Evolutionary conservation across 495 filamentous ascomycete genomes (phyloP), one percentile per base, ranked within the genome.

Genomic region (Lasiosphaeria miniovina): DNA sequence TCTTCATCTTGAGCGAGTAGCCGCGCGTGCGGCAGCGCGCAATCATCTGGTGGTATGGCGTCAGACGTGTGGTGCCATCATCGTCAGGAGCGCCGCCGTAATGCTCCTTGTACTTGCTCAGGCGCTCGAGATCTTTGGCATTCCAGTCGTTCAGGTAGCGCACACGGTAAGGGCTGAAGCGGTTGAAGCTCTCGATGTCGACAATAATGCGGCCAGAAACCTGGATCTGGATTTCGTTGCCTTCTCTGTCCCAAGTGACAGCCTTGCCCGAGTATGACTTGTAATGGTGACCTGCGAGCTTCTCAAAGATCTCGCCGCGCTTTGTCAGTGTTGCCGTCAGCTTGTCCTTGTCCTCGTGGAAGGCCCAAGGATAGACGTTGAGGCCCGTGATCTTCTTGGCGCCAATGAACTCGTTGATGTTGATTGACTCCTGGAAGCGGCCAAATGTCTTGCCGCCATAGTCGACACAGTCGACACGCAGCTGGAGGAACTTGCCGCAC

Each of bases 371-470:
- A 60, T 78, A 88, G 0, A 75, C 75, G 6, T 78, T 66, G 14
- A 90, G 77, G 1, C 75, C 70, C 1, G 68, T 80, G 65, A 90
- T 86, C 31, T 78, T 71, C 17, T 64, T 73, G 34, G 84, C 86
- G 15, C 87, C 88, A 24, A 72, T 66, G 63, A 84, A 90, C 17
- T 64, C 56, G 32, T 63, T 63, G 34, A 90, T 80, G 17, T 61
- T 59, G 52, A 83, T 76, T 4, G 62, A 61, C 17, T 76, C 61
- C 48, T 70, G 68, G 38, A 65, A 65, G 7, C 74, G 75, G 8
- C 87, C 85, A 57, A 88, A 88, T 0, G 70, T 71, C 7, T 77
- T 75, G 11, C 88, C 88, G 55, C 87, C 78, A 54, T 77, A 87
- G 54, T 88, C 84, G 49, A 89, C 74, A 57, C 81, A 83, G 36